Percentiles rank a stretch among this genome's conserved stretches.
Evolutionary conservation across 2,329 filamentous ascomycete genomes (phyloP).

Genomic region (Talaromyces sp.): DNA sequence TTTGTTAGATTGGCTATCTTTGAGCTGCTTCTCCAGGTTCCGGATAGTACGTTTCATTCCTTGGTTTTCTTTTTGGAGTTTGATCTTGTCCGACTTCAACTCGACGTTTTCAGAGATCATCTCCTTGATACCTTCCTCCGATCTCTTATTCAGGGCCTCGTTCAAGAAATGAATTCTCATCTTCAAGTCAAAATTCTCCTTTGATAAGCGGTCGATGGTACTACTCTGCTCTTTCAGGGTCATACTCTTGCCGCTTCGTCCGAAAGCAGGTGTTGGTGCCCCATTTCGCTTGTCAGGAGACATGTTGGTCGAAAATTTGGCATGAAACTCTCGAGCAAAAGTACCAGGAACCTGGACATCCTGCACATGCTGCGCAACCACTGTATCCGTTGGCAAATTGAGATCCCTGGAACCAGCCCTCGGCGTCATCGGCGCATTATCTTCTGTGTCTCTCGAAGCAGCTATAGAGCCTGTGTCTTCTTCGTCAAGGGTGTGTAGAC

Average conservation of each 20-base stretch:
- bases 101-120: conserved; percentile 98
- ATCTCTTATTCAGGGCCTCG: conserved; percentile 86
- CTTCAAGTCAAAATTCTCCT: conserved; percentile 97
- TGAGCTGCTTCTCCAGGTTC: conserved; percentile 77
- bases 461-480: conserved; percentile 49
- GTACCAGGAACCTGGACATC: conserved; percentile 90
- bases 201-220: conserved; percentile 91
- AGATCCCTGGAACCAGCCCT: conserved; percentile 57
- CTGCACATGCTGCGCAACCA: conserved; percentile 81
- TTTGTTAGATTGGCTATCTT: conserved; percentile 50
- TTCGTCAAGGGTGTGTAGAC: conserved; percentile 58
- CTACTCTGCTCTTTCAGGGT: conserved; percentile 97
- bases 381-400: conserved; percentile 75
- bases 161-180: conserved; percentile 97
- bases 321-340: conserved; percentile 79
- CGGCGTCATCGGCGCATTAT: conserved; percentile 65
- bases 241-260: conserved; percentile 64
- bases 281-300: conserved; percentile 58
- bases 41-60: conserved; percentile 74
- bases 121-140: conserved; percentile 93
- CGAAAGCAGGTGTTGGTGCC: conserved; percentile 49
- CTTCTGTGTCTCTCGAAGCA: conserved; percentile 38
- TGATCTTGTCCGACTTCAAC: conserved; percentile 82
- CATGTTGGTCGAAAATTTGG: conserved; percentile 59
- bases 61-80: conserved; percentile 88